These are phyloP conservation scores for Echeveria elegans DNA, from an alignment of 164 flowering plant genomes.

Conservation along the genomic window DNA sequence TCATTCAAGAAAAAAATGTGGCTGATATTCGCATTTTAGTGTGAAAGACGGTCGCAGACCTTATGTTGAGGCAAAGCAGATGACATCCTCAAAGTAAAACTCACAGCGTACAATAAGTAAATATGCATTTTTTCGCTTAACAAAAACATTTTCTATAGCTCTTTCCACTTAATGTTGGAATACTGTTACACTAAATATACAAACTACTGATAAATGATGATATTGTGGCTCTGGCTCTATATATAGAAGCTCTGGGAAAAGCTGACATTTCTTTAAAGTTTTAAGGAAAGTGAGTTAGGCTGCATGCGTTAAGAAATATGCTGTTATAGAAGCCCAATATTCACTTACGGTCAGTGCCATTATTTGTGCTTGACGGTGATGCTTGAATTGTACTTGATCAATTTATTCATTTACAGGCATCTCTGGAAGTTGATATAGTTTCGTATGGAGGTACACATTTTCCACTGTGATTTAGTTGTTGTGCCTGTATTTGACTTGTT, in stretches of 20 bases:
- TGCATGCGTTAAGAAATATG: background rate
- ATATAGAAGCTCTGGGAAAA: background rate
- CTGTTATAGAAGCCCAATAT: background rate
- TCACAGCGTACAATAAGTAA: background rate
- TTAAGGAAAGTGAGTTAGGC: background rate
- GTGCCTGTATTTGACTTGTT: background rate
- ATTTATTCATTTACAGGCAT: constrained; percentile 41
- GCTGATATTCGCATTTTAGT: background rate
- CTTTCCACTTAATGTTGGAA: background rate
- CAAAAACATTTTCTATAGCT: background rate
- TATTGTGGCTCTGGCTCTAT: background rate
- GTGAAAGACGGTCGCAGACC: background rate
- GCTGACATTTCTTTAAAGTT: background rate
- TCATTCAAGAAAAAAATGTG: background rate
- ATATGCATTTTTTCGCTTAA: background rate
- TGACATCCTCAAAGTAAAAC: background rate
- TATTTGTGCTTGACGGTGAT: background rate
- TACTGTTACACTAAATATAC: background rate
- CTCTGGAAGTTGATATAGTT: constrained; percentile 75
- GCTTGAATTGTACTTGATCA: background rate
- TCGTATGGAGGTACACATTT: constrained; percentile 74
- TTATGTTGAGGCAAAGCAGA: background rate
- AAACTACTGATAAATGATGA: background rate
- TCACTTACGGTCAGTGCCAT: background rate
- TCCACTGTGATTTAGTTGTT: background rate